These are phyloP conservation scores for Picea glauca DNA, from an alignment of 75 land plant species.

Conservation along the genomic window DNA sequence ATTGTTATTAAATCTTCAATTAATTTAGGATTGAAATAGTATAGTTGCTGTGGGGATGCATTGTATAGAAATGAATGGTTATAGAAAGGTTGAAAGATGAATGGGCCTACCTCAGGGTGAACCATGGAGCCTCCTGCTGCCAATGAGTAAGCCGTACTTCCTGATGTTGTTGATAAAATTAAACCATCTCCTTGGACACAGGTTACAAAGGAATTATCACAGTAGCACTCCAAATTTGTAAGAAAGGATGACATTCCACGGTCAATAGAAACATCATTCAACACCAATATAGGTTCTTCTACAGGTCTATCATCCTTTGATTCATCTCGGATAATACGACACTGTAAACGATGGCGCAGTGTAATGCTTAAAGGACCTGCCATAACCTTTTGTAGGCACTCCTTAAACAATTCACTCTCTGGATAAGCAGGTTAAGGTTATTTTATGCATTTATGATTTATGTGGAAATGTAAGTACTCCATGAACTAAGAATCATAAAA, in stretches of 20 bases:
- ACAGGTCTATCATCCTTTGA: conserved; percentile 49
- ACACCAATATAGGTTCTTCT: conserved; percentile 68
- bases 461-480: not conserved
- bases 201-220: conserved; percentile 81
- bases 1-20: not conserved
- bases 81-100: not conserved
- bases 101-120: conserved; percentile 84
- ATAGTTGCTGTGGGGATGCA: not conserved
- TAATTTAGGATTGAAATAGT: not conserved
- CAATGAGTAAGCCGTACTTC: conserved; percentile 95
- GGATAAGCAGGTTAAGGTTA: conserved; percentile 1
- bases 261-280: conserved; percentile 95
- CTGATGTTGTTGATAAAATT: conserved; percentile 93
- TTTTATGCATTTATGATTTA: not conserved
- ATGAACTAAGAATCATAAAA: not conserved
- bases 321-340: conserved; percentile 66
- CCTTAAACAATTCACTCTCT: conserved; percentile 80
- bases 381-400: conserved; percentile 58
- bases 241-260: conserved; percentile 91
- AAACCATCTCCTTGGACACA: conserved; percentile 97
- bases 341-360: conserved; percentile 77
- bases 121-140: conserved; percentile 99
- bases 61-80: not conserved
- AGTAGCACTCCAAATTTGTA: conserved; percentile 86
- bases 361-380: conserved; percentile 83